These are phyloP conservation scores for Leccinum fallax DNA, from an alignment of 1,284 basidiomycete genomes.

Conservation along the genomic window DNA sequence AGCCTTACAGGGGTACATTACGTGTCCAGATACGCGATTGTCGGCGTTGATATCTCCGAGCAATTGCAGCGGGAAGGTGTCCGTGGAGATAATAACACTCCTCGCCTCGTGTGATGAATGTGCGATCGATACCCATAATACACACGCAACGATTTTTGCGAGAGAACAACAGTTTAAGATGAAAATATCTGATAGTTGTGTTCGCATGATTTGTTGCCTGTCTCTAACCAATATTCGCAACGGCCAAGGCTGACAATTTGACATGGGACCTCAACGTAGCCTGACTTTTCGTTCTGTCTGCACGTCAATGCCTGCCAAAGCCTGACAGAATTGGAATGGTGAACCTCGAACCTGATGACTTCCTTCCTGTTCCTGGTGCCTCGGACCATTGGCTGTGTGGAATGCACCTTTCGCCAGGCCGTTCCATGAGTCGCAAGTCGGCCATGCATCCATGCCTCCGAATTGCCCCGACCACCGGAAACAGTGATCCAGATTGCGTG, in stretches of 20 bases:
- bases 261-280: background rate
- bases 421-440: slow-evolving; percentile 15
- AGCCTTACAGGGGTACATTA: slow-evolving; percentile 17
- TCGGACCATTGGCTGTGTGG: slow-evolving; percentile 20
- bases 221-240: background rate
- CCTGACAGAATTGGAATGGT: background rate
- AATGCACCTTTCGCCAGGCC: slow-evolving; percentile 13
- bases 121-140: slow-evolving; percentile 1
- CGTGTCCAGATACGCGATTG: slow-evolving; percentile 15
- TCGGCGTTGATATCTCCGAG: slow-evolving; percentile 18
- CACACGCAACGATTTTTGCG: background rate
- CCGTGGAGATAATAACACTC: slow-evolving; percentile 12
- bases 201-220: background rate
- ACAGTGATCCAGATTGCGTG: background rate
- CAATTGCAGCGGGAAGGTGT: background rate
- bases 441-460: slow-evolving; percentile 13
- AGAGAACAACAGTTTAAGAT: background rate
- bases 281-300: slow-evolving; percentile 3
- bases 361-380: slow-evolving; percentile 29
- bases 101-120: background rate
- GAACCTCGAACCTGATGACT: background rate
- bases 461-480: slow-evolving; percentile 5
- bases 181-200: background rate
- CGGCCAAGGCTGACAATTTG: background rate
- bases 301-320: slow-evolving; percentile 1